Conservation (phyloP, 768 basidiomycete genomes). For the Tulasnella sp. region DNA sequence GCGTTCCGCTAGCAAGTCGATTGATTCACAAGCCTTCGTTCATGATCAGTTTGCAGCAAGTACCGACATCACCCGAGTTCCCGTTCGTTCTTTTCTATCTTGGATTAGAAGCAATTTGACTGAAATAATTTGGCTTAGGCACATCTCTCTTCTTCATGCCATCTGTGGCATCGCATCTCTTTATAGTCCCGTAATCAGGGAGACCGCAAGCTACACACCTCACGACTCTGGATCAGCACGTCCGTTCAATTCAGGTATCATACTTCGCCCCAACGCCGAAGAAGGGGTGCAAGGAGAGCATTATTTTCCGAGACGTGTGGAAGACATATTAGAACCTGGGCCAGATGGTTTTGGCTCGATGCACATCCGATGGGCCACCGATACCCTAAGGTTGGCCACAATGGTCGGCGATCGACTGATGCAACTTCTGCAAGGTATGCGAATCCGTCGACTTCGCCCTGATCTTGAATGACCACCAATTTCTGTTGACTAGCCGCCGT, state of each 20-base stretch:
- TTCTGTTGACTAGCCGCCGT: not conserved
- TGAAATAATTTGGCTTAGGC: not conserved
- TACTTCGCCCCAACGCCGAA: not conserved
- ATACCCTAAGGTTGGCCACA: not conserved
- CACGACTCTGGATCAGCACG: not conserved
- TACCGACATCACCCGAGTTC: constrained; percentile 29
- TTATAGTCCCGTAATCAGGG: constrained; percentile 30
- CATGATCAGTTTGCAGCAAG: constrained; percentile 3
- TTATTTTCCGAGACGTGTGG: constrained; percentile 2
- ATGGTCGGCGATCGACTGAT: constrained; percentile 6
- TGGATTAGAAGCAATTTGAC: not conserved
- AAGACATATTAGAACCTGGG: not conserved
- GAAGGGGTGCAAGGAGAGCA: not conserved
- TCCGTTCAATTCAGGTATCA: constrained; percentile 3
- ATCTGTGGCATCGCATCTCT: constrained; percentile 36
- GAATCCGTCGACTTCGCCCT: not conserved
- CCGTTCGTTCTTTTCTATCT: constrained; percentile 1
- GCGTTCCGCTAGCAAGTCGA: constrained; percentile 26
- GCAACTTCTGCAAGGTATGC: constrained; percentile 26
- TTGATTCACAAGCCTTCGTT: constrained; percentile 36
- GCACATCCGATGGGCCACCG: constrained; percentile 6
- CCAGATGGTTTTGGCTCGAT: not conserved
- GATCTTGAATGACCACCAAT: not conserved
- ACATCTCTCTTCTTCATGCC: constrained; percentile 32
- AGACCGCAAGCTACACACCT: not conserved